Evolutionary conservation across 805 yeast species (phyloP).

Genomic region (Metschnikowia similis): DNA sequence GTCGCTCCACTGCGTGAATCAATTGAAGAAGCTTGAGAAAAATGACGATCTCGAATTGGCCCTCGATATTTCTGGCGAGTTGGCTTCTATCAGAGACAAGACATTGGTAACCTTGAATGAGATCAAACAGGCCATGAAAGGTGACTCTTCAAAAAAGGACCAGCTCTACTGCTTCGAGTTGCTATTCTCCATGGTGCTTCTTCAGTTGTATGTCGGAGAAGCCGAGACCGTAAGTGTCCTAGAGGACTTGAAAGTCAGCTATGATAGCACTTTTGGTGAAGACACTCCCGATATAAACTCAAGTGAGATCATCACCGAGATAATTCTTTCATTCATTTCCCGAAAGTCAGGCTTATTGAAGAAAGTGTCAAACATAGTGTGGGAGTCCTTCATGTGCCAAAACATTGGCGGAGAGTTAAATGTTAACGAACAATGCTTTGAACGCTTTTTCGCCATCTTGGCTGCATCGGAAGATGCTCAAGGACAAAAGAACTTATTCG

Average conservation of each 20-base stretch:
- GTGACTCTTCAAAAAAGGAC: conserved; percentile 22
- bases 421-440: conserved; percentile 30
- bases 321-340: conserved; percentile 42
- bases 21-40: conserved; percentile 26
- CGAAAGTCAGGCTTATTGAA: conserved; percentile 34
- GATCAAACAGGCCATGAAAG: conserved; percentile 21
- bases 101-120: conserved; percentile 44
- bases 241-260: conserved; percentile 66
- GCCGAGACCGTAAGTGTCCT: conserved; percentile 72
- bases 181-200: conserved; percentile 66
- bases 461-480: conserved; percentile 68
- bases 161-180: conserved; percentile 67
- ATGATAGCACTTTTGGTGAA: conserved; percentile 38
- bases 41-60: conserved; percentile 18
- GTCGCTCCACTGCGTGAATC: conserved; percentile 52
- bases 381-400: conserved; percentile 39
- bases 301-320: conserved; percentile 38
- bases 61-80: conserved; percentile 56
- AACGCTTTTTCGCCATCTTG: conserved; percentile 34
- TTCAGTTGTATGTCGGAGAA: conserved; percentile 76
- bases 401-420: conserved; percentile 24
- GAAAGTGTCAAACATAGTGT: conserved; percentile 34
- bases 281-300: conserved; percentile 27
- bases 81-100: conserved; percentile 44
- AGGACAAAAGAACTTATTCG: conserved; percentile 75